Percentiles rank a stretch among this genome's conserved stretches.
Conservation (phyloP, 2,329 filamentous ascomycete species). For the Aphanocladium album region DNA sequence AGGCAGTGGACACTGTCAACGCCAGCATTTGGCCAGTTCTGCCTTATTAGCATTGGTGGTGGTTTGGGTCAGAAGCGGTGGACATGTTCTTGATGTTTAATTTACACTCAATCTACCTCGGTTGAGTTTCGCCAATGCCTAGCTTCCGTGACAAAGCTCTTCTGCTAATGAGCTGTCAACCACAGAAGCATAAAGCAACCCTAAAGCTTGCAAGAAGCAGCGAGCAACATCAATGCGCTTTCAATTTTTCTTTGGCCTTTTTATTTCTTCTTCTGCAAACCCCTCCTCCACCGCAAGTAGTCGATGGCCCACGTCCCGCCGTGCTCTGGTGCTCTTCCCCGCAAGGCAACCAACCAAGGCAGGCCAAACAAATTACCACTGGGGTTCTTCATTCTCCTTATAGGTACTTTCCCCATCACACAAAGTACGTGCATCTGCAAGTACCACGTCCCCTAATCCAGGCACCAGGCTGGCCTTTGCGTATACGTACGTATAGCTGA, state of each 20-base stretch:
- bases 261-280: background rate
- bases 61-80: no score
- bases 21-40: no score
- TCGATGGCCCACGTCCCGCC: background rate
- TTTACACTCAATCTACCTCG: no score
- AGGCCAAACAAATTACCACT: background rate
- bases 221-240: background rate
- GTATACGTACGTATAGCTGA: background rate
- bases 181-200: background rate
- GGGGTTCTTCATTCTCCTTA: background rate
- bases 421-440: background rate
- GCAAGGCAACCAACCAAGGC: background rate
- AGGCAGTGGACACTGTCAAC: no score
- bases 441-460: background rate
- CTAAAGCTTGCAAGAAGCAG: background rate
- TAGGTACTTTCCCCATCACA: background rate
- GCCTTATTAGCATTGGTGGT: no score
- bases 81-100: no score
- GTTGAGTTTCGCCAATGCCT: no score
- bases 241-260: background rate
- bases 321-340: background rate
- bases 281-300: background rate
- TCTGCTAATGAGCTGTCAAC: background rate
- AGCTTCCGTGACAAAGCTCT: background rate
- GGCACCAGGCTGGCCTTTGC: background rate